These are phyloP conservation scores for Fusarium udum DNA, from an alignment of 2,329 filamentous ascomycete genomes.

Conservation along the genomic window DNA sequence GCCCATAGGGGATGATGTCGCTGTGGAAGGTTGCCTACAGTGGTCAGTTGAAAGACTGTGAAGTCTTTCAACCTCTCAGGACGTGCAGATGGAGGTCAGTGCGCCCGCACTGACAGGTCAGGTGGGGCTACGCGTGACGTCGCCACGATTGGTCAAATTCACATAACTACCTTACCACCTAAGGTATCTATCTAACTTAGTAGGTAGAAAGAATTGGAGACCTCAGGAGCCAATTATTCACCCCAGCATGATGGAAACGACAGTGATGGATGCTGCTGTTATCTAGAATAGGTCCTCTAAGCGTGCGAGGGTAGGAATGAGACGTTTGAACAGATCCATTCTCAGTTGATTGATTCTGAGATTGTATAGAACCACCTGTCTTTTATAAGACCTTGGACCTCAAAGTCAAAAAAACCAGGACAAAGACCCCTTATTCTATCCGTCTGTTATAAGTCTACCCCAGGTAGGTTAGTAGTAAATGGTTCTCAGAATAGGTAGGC, in stretches of 20 bases:
- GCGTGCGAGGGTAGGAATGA: background rate
- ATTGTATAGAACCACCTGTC: background rate
- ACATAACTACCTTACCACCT: background rate
- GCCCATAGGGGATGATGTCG: conserved; percentile 1
- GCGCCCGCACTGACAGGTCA: conserved; percentile 9
- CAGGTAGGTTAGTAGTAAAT: background rate
- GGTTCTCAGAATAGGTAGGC: background rate
- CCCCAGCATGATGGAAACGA: background rate
- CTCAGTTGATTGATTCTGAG: background rate
- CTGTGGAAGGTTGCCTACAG: conserved; percentile 1
- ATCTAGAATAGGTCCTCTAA: background rate
- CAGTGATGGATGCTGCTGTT: background rate
- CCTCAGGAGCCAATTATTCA: background rate
- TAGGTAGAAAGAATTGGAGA: background rate
- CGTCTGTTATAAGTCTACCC: background rate
- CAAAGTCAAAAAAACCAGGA: background rate
- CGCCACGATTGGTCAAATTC: background rate
- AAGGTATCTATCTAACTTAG: background rate
- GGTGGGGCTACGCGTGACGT: background rate
- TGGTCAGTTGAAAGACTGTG: conserved; percentile 11
- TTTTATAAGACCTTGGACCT: background rate
- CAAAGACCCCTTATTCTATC: background rate
- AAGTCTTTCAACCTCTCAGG: conserved; percentile 9
- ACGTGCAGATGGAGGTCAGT: background rate
- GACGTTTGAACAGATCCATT: background rate